Evolutionary conservation across 768 basidiomycete genomes (phyloP), one percentile per base, ranked within the genome.

Genomic region (Podaxis rugospora): DNA sequence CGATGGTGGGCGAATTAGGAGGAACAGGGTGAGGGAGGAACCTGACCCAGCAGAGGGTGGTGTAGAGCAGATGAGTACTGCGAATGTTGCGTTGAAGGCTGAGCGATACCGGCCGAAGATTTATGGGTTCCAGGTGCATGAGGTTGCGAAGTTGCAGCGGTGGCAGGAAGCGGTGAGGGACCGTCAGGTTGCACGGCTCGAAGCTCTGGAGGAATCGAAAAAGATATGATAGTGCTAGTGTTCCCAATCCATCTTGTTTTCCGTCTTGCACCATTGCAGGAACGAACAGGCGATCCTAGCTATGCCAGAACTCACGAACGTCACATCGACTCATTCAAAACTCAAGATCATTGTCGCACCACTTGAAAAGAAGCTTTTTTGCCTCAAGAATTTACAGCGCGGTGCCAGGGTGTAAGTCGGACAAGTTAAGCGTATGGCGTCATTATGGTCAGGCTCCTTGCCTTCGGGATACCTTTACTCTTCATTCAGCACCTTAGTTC

Each of bases 101-200:
- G 97, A 44, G 70, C 74, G 93, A 65, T 95, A 97, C 73, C 81
- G 92, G 57, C 95, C 97, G 36, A 87, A 88, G 69, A 95, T 99
- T 55, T 99, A 98, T 74, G 97, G 97, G 1, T 99, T 99, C 82
- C 93, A 95, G 74, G 78, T 98, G 37, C 84, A 98, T 68, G 97
- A 98, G 77, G 88, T 85, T 62, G 96, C 96, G 16, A 95, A 90
- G 73, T 74, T 97, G 66, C 90, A 95, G 71, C 80, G 96, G 68
- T 99, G 97, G 97, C 93, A 98, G 74, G 93, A 94, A 74, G 95
- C 42, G 18, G 42, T 93, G 3, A 84, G 96, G 57, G 95, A 98
- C 74, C 82, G 84, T 93, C 90, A 63, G 62, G 86, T 44, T 42
- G 6, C 13, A 50, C 28, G 57, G 36, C 46, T 51, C 1, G 40